phyloP scores from a whole-genome alignment of 805 yeast species.

The Pichia insulana region DNA sequence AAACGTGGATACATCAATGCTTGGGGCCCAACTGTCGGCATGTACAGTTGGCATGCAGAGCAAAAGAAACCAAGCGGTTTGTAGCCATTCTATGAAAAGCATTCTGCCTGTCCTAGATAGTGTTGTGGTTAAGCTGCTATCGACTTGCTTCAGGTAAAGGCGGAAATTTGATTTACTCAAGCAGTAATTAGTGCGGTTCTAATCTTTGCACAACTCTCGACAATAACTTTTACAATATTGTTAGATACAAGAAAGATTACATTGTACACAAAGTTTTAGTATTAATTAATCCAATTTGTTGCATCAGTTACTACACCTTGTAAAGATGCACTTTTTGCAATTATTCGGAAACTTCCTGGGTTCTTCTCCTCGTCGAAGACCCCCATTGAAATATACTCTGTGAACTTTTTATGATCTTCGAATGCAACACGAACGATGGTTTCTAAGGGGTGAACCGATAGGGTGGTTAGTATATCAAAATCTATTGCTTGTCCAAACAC shows the following conservation, averaged over 20 bases:
- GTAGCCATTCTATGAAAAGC: neutral
- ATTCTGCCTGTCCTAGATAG: too few relatives aligned
- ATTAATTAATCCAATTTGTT: neutral
- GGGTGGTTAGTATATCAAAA: constrained; percentile 17
- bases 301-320: constrained; percentile 1
- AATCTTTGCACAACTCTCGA: too few relatives aligned
- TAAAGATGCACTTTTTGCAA: constrained; percentile 5
- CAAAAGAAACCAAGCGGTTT: neutral
- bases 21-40: constrained; percentile 12
- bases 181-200: too few relatives aligned
- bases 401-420: constrained; percentile 14
- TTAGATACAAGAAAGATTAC: too few relatives aligned
- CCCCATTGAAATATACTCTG: constrained; percentile 14
- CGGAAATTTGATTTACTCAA: too few relatives aligned
- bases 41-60: neutral
- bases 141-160: too few relatives aligned
- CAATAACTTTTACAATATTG: too few relatives aligned
- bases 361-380: constrained; percentile 8
- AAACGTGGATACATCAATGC: constrained; percentile 15
- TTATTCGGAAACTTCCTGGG: constrained; percentile 3
- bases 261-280: too few relatives aligned
- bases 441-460: neutral
- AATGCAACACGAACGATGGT: constrained; percentile 20
- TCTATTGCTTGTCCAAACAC: constrained; percentile 21
- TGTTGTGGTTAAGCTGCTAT: too few relatives aligned